These are phyloP conservation scores for Aspergillus panamensis DNA, from an alignment of 495 filamentous ascomycete species.

Conservation along the genomic window DNA sequence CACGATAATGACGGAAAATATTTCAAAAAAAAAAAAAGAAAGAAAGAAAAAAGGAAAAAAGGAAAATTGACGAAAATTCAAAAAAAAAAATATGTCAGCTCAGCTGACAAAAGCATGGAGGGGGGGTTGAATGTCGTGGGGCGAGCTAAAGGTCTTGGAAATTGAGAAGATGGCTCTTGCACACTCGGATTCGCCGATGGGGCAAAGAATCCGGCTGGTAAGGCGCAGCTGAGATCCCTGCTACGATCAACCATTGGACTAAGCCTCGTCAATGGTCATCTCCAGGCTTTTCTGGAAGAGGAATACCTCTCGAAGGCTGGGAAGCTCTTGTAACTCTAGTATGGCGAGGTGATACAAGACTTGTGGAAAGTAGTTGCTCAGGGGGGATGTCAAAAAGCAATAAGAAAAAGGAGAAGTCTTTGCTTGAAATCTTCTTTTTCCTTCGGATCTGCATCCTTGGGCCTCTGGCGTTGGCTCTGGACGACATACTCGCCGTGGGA, in stretches of 20 bases:
- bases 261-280: conserved; percentile 26
- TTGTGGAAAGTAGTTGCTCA: background rate
- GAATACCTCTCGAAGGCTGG: conserved; percentile 15
- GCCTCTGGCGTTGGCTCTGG: conserved; percentile 16
- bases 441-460: conserved; percentile 19
- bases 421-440: background rate
- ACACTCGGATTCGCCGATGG: conserved; percentile 32
- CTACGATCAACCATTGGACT: conserved; percentile 36
- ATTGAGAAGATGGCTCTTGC: conserved; percentile 21
- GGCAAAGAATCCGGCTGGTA: conserved; percentile 25
- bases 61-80: background rate
- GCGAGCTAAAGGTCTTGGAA: conserved; percentile 27
- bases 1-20: background rate
- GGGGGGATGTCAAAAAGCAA: background rate
- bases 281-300: conserved; percentile 27
- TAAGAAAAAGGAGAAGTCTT: conserved; percentile 3
- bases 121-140: conserved; percentile 21
- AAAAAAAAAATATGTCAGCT: conserved; percentile 11
- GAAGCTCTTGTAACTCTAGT: conserved; percentile 17
- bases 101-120: conserved; percentile 24
- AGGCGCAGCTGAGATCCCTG: conserved; percentile 35
- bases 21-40: background rate
- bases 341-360: conserved; percentile 18
- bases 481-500: conserved; percentile 12
- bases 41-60: background rate